These are phyloP conservation scores for Nicotiana benthamiana DNA, from an alignment of 257 asterid genomes.

Conservation along the genomic window DNA sequence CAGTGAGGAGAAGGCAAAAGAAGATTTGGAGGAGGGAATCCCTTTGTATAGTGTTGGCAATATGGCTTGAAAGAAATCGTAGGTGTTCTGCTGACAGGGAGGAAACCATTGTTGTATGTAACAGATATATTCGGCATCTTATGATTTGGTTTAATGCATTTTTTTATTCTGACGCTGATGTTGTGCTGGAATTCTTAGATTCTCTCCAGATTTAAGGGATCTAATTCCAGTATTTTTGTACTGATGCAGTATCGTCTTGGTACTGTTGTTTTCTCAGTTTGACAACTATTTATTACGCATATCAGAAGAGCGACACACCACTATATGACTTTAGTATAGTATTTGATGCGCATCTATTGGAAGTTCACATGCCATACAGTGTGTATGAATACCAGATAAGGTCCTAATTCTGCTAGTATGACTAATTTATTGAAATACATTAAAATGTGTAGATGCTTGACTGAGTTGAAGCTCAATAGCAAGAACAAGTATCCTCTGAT, in stretches of 20 bases:
- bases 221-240: background rate
- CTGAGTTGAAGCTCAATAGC: slow-evolving; percentile 9
- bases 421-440: slow-evolving; percentile 1
- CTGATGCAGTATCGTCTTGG: background rate
- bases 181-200: background rate
- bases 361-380: background rate
- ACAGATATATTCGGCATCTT: background rate
- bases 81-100: background rate
- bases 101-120: background rate
- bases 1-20: slow-evolving; percentile 4
- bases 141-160: background rate
- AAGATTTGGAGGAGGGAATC: background rate
- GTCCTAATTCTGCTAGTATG: background rate
- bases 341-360: background rate
- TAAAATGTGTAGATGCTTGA: slow-evolving; percentile 34
- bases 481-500: slow-evolving; percentile 11
- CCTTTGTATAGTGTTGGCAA: slow-evolving; percentile 3
- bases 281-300: background rate
- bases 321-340: background rate
- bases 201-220: background rate
- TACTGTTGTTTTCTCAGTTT: background rate
- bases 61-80: background rate
- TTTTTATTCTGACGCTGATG: background rate
- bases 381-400: background rate
- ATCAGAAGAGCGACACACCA: background rate